Evolutionary conservation across 1,284 basidiomycete genomes (phyloP).

Genomic region (Pseudozyma sp.): DNA sequence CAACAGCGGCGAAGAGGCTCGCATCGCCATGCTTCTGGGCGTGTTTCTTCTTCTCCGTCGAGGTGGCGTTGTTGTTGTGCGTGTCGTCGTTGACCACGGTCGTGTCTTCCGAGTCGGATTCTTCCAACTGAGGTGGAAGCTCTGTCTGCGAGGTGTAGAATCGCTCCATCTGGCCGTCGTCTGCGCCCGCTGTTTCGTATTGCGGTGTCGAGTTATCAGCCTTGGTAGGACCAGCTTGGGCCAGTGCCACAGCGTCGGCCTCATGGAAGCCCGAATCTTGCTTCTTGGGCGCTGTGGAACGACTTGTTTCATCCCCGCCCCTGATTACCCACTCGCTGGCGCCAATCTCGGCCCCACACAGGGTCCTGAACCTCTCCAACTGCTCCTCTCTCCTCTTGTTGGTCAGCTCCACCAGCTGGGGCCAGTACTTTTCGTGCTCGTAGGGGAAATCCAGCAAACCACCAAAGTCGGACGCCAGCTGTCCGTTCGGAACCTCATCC

Average conservation of each 20-base stretch:
- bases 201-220: conserved; percentile 15
- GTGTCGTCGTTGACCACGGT: conserved; percentile 23
- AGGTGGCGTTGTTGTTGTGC: background rate
- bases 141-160: conserved; percentile 43
- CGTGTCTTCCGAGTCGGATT: conserved; percentile 22
- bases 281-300: conserved; percentile 26
- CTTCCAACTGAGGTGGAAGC: conserved; percentile 29
- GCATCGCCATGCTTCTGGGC: conserved; percentile 32
- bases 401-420: conserved; percentile 74
- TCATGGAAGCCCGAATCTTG: conserved; percentile 45
- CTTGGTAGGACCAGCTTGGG: too few relatives aligned
- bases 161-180: conserved; percentile 36
- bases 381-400: conserved; percentile 73
- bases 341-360: conserved; percentile 64
- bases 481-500: conserved; percentile 56
- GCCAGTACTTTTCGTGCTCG: conserved; percentile 80
- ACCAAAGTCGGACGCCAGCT: conserved; percentile 59
- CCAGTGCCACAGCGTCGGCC: conserved; percentile 8
- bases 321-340: conserved; percentile 68
- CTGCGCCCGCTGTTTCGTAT: conserved; percentile 14
- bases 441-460: conserved; percentile 71
- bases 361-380: conserved; percentile 72
- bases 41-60: conserved; percentile 6
- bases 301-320: conserved; percentile 58
- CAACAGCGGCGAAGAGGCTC: conserved; percentile 34